Base-by-base conservation (phyloP, 1,284 basidiomycete species). In the Cutaneotrichosporon cutaneum region DNA sequence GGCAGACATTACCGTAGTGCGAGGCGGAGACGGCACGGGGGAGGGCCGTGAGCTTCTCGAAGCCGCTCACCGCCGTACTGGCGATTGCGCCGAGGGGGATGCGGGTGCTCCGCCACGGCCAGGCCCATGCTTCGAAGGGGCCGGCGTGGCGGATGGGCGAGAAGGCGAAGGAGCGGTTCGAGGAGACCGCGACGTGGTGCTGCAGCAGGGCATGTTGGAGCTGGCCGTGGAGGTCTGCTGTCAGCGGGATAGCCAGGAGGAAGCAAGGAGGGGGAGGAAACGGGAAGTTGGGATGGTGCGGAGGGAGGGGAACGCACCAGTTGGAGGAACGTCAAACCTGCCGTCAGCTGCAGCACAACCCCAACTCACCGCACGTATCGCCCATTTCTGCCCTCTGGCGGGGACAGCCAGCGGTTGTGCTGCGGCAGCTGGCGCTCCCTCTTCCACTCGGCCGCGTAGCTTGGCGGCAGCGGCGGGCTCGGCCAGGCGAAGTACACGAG, bases 31-130 rank as follows among this genome's bases (percentile, higher is more conserved):
- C 72, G 10, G 77, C 76, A 24, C 75, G 58, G 3, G 73, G 73
- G 3, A 68, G 59, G 21, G 66, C 56, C 56, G 70, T 77, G 45
- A 70, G 70, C 22, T 33, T 42, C 64, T 79, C 78, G 56, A 77
- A 77, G 14, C 77, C 77, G 30, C 66, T 75, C 35, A 74, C 63
- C 22, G 75, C 71, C 9, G 69, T 72, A 9, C 70, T 66, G 5
- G 77, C 61, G 39, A 74, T 70, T 3, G 77, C 77, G 6, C 74
- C 72, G 26, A 79, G 68, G 1, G 78, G 78, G 42, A 80, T 74
- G 24, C 66, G 60, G 0, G 72, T 65, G 3, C 67, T 70, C 1
- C 72, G 66, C 74, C 77, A 77, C 21, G 77, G 74, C 72, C 73
- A 77, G 6, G 60, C 54, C 56, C 75, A 70, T 0, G 76, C 72